These are phyloP conservation scores for Ceratocystis lukuohia DNA, from an alignment of 2,329 filamentous ascomycete genomes.

Conservation along the genomic window DNA sequence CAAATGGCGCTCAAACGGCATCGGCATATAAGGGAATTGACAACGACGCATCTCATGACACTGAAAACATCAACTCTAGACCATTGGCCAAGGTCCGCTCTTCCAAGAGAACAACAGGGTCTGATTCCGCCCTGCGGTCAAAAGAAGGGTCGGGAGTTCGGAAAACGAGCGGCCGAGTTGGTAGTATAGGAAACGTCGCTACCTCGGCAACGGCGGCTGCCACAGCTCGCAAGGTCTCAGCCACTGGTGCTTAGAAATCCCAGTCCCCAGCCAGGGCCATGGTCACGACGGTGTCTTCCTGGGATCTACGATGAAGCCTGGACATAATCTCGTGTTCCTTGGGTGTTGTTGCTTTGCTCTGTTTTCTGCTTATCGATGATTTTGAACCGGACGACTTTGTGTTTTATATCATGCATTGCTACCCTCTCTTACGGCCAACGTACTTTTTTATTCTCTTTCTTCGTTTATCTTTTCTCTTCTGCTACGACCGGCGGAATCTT, in stretches of 20 bases:
- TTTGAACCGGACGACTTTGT: conserved; percentile 18
- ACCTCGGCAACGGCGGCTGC: conserved; percentile 29
- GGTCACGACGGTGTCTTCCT: conserved; percentile 21
- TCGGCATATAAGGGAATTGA: conserved; percentile 33
- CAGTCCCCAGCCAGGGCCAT: conserved; percentile 20
- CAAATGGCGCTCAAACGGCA: conserved; percentile 46
- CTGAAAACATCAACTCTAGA: conserved; percentile 51
- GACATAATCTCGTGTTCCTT: not conserved
- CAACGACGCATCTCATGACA: conserved; percentile 55
- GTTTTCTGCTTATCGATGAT: not conserved
- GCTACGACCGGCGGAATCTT: not conserved
- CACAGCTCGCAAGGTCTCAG: conserved; percentile 42
- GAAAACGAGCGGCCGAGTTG: conserved; percentile 53
- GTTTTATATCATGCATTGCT: conserved; percentile 18
- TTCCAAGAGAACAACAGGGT: conserved; percentile 15
- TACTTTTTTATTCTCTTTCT: not conserved
- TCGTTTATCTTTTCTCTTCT: not conserved
- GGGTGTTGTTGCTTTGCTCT: not conserved
- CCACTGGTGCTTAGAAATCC: conserved; percentile 26
- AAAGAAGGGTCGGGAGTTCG: conserved; percentile 44
- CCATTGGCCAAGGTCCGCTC: conserved; percentile 19
- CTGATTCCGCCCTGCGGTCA: conserved; percentile 36
- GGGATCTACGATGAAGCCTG: conserved; percentile 20
- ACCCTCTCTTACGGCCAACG: conserved; percentile 5
- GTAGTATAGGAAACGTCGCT: conserved; percentile 36